A percentile compares a stretch with the other conserved stretches of the same genome.
Evolutionary conservation across 2,329 filamentous ascomycete genomes (phyloP).

Genomic region (Thielaviopsis populi): DNA sequence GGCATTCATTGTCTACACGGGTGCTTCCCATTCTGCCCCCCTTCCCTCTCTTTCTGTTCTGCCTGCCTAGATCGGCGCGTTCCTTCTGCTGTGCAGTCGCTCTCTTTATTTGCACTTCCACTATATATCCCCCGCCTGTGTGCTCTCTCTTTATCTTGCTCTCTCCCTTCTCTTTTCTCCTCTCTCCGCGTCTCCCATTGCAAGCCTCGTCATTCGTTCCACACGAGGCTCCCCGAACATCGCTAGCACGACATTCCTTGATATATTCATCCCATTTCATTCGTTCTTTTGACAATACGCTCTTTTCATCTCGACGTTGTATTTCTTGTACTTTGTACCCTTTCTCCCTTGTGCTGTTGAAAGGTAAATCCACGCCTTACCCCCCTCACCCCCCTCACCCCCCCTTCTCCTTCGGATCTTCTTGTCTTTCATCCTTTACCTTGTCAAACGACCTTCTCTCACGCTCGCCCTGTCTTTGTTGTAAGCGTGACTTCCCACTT

Average conservation of each 20-base stretch:
- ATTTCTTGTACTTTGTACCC: background rate
- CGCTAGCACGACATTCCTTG: background rate
- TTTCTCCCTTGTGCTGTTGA: background rate
- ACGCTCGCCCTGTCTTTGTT: background rate
- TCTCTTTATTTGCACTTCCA: constrained; percentile 5
- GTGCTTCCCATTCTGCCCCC: background rate
- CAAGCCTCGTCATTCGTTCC: background rate
- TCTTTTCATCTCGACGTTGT: background rate
- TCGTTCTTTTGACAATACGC: constrained; percentile 4
- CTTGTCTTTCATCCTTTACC: background rate
- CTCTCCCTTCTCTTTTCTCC: background rate
- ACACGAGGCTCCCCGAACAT: background rate
- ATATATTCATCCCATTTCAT: background rate
- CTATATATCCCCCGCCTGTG: background rate
- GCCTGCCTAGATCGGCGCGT: background rate
- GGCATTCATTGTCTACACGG: background rate
- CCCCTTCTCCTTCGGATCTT: background rate
- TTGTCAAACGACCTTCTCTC: background rate
- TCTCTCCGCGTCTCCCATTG: background rate
- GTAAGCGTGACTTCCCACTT: background rate
- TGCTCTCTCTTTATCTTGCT: background rate
- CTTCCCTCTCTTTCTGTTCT: constrained; percentile 10
- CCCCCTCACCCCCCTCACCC: background rate
- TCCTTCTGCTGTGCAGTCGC: constrained; percentile 15
- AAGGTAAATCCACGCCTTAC: constrained; percentile 2